Evolutionary conservation across 176 grass and related monocot genomes (phyloP), one percentile per base, ranked within the genome.

Genomic region (Secale cereale): DNA sequence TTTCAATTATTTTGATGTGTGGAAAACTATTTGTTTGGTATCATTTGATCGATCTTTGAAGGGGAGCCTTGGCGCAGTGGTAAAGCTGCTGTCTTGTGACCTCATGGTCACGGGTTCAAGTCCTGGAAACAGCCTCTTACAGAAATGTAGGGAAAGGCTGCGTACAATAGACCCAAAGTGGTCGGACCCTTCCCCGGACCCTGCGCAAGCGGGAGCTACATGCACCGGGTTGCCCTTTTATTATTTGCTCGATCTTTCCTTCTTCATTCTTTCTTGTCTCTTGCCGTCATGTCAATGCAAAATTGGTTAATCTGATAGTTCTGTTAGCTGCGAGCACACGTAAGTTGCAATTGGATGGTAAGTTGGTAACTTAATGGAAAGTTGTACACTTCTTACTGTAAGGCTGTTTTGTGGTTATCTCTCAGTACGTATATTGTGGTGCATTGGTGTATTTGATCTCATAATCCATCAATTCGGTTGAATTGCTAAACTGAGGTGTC

Each of bases 41-140:
- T 25, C 80, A 22, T 76, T 89, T 86, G 25, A 31, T 86, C 15
- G 56, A 65, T 72, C 15, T 62, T 65, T 78, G n/a, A n/a, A n/a
- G n/a, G n/a, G n/a, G n/a, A n/a, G n/a, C n/a, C n/a, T n/a, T n/a
- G n/a, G n/a, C n/a, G n/a, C n/a, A n/a, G n/a, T n/a, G n/a, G n/a
- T n/a, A n/a, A n/a, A n/a, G n/a, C n/a, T n/a, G n/a, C n/a, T n/a
- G n/a, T n/a, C n/a, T n/a, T n/a, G n/a, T n/a, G n/a, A n/a, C n/a
- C n/a, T n/a, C n/a, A n/a, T n/a, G n/a, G n/a, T n/a, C n/a, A n/a
- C n/a, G n/a, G n/a, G n/a, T n/a, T n/a, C n/a, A n/a, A n/a, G n/a
- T n/a, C n/a, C n/a, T n/a, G n/a, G n/a, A n/a, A n/a, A n/a, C n/a
- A n/a, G n/a, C n/a, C n/a, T n/a, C n/a, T n/a, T n/a, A n/a, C n/a